phyloP scores from a whole-genome alignment of 768 basidiomycete genomes.

The Rhizopogon vulgaris region DNA sequence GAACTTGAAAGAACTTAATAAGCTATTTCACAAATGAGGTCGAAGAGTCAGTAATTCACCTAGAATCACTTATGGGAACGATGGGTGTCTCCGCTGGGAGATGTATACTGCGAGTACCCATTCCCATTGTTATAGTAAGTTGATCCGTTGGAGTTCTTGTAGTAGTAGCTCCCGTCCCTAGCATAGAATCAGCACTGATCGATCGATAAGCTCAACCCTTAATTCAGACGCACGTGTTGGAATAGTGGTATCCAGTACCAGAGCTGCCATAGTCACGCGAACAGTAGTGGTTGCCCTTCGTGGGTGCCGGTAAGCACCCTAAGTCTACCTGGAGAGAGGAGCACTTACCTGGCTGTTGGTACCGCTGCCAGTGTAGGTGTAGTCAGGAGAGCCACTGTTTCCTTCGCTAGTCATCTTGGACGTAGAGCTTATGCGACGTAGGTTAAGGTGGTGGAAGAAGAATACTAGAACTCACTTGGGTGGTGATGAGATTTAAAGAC shows the following conservation, averaged over 20 bases:
- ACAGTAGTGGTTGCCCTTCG: constrained; percentile 59
- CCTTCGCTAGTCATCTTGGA: not conserved
- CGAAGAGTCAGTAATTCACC: not conserved
- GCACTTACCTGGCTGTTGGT: constrained; percentile 45
- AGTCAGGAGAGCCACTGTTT: constrained; percentile 15
- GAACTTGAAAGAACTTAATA: too few species aligned
- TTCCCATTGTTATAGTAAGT: constrained; percentile 50
- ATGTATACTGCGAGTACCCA: constrained; percentile 46
- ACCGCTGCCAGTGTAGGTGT: constrained; percentile 40
- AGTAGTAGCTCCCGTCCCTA: constrained; percentile 58
- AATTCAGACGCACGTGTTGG: constrained; percentile 38
- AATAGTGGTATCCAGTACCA: constrained; percentile 52
- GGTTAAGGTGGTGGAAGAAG: too few species aligned
- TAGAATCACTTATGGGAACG: constrained; percentile 16
- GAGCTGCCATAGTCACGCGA: constrained; percentile 40
- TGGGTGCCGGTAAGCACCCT: not conserved
- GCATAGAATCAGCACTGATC: not conserved
- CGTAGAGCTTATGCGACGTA: too few species aligned
- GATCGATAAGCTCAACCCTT: not conserved
- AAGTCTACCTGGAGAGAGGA: not conserved
- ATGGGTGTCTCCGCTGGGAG: constrained; percentile 30
- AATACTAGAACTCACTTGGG: too few species aligned
- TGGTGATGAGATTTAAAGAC: too few species aligned
- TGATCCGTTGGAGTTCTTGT: constrained; percentile 53
- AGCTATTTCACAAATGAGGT: too few species aligned